Percentiles rank a stretch among this genome's conserved stretches.
phyloP scores from a whole-genome alignment of 129 eudicot species.

The Pittosporum tobira region DNA sequence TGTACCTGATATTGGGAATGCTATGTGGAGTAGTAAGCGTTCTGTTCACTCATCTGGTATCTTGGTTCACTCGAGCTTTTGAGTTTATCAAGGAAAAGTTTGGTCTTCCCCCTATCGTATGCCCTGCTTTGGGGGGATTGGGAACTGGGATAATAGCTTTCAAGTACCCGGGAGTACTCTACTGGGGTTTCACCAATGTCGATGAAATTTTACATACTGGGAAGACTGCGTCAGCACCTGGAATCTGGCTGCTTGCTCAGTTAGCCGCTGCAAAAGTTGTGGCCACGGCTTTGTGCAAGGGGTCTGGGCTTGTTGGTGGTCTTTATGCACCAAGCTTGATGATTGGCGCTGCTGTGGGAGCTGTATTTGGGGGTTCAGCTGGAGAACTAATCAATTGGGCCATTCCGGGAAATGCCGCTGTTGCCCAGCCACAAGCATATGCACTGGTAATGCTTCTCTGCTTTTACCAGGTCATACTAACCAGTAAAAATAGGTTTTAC shows the following conservation, averaged over 20 bases:
- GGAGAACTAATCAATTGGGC: too few relatives aligned
- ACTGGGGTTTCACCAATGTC: conserved; percentile 97
- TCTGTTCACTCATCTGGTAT: conserved; percentile 66
- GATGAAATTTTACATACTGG: conserved; percentile 97
- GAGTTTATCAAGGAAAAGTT: conserved; percentile 64
- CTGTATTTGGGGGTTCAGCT: too few relatives aligned
- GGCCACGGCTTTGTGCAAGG: conserved; percentile 85
- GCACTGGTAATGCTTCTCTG: conserved; percentile 52
- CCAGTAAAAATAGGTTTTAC: background rate
- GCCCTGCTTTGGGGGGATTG: conserved; percentile 93
- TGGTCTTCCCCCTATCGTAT: conserved; percentile 74
- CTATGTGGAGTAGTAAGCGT: conserved; percentile 97
- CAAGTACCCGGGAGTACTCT: conserved; percentile 81
- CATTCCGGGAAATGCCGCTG: conserved; percentile 85
- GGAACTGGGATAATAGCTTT: conserved; percentile 96
- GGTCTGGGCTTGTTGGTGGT: conserved; percentile 92
- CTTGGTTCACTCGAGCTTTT: conserved; percentile 61
- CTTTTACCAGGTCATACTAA: background rate
- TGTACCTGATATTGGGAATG: conserved; percentile 92
- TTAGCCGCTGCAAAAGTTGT: conserved; percentile 93
- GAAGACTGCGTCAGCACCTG: conserved; percentile 94
- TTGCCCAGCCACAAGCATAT: conserved; percentile 99
- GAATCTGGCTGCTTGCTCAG: conserved; percentile 92
- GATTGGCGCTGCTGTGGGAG: conserved; percentile 41
- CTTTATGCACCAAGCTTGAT: conserved; percentile 93